Evolutionary conservation across 306 rosid species (phyloP).

Genomic region (Lotus japonicus): DNA sequence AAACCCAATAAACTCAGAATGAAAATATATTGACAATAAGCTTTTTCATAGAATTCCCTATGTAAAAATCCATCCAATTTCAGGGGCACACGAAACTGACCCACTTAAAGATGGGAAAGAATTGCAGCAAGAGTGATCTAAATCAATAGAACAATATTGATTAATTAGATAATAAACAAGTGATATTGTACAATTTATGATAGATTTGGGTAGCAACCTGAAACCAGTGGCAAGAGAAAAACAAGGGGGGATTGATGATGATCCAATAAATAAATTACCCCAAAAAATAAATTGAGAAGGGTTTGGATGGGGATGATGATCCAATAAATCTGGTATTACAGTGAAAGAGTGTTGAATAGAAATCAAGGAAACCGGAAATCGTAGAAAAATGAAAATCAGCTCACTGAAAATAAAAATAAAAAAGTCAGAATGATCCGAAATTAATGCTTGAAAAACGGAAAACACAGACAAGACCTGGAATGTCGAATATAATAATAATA

Average conservation of each 20-base stretch:
- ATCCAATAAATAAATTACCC: neutral
- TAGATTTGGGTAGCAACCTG: neutral
- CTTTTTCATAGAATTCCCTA: neutral
- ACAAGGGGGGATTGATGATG: neutral
- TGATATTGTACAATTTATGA: too few relatives aligned
- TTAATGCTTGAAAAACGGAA: slow-evolving; percentile 19
- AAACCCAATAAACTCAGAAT: neutral
- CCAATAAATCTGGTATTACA: too few relatives aligned
- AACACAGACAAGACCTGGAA: slow-evolving; percentile 4
- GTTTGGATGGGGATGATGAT: too few relatives aligned
- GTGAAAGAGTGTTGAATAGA: neutral
- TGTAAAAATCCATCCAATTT: neutral
- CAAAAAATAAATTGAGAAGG: neutral
- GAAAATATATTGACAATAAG: neutral
- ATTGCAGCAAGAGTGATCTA: neutral
- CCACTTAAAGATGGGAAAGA: neutral
- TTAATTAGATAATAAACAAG: too few relatives aligned
- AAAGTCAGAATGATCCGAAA: slow-evolving; percentile 37
- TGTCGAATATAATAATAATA: too few relatives aligned
- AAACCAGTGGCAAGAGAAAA: neutral
- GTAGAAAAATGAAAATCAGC: neutral
- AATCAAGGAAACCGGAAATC: neutral
- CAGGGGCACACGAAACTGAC: neutral
- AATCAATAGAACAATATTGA: neutral
- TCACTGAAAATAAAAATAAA: too few relatives aligned